phyloP scores from a whole-genome alignment of 371 early-diverging fungal species.

The Capniomyces stellatus region DNA sequence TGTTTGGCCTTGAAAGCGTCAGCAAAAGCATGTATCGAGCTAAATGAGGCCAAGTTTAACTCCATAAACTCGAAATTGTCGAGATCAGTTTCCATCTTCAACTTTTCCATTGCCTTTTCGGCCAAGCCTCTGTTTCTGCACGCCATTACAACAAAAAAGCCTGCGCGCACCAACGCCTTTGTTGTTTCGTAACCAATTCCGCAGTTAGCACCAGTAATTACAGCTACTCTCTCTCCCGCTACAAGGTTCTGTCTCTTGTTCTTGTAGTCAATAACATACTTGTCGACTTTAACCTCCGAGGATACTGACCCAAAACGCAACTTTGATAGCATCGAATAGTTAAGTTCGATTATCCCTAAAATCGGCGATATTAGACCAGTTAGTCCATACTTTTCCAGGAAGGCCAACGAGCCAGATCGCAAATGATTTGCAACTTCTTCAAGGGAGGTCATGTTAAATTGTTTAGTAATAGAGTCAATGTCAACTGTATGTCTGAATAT shows the following conservation, averaged over 20 bases:
- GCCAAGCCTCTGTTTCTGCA: constrained; percentile 33
- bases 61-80: constrained; percentile 27
- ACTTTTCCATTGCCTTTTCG: constrained; percentile 26
- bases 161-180: constrained; percentile 21
- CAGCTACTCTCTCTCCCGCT: not conserved
- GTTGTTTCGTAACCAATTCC: constrained; percentile 25
- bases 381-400: not conserved
- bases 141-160: constrained; percentile 27
- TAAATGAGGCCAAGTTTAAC: constrained; percentile 37
- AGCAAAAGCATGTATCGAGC: constrained; percentile 32
- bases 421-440: not conserved
- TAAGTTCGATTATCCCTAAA: not conserved
- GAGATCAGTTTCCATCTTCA: constrained; percentile 32
- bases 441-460: not conserved
- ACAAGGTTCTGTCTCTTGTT: not conserved
- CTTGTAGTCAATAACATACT: not conserved
- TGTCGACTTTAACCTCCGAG: not conserved
- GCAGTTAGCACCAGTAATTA: constrained; percentile 15
- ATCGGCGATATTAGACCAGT: not conserved
- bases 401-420: not conserved
- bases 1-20: constrained; percentile 27
- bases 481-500: too few species aligned
- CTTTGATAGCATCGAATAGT: not conserved
- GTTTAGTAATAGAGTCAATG: too few species aligned
- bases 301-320: not conserved